phyloP scores from a whole-genome alignment of 805 yeast genomes.

The Lachancea lanzarotensis region DNA sequence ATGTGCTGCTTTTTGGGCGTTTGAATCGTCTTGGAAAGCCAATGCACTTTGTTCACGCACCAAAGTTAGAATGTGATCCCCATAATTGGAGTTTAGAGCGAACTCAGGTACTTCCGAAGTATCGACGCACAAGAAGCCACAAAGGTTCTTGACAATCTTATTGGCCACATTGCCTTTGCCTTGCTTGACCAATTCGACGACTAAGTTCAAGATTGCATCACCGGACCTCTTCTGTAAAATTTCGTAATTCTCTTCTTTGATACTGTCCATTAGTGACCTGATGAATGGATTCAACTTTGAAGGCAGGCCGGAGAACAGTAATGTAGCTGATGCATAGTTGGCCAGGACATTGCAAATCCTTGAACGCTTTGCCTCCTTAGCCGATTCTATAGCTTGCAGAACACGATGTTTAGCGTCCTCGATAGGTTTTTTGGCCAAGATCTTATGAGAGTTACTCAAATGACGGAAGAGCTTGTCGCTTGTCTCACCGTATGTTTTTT shows the following conservation, averaged over 20 bases:
- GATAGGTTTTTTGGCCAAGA: conserved; percentile 62
- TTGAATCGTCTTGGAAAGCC: conserved; percentile 54
- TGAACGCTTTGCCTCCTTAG: conserved; percentile 44
- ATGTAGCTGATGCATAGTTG: conserved; percentile 68
- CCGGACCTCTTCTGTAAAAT: conserved; percentile 71
- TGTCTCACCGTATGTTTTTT: conserved; percentile 55
- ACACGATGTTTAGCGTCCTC: conserved; percentile 76
- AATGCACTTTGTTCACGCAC: conserved; percentile 67
- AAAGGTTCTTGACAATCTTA: conserved; percentile 81
- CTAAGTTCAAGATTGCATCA: conserved; percentile 55
- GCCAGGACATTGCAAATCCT: conserved; percentile 61
- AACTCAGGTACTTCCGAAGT: conserved; percentile 95
- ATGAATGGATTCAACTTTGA: conserved; percentile 83
- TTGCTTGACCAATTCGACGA: conserved; percentile 47
- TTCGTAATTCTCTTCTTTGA: conserved; percentile 65
- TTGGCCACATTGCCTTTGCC: conserved; percentile 74
- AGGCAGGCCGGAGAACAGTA: conserved; percentile 61
- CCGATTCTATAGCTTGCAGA: conserved; percentile 58
- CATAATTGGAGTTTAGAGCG: conserved; percentile 49
- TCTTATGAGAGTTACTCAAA: conserved; percentile 62
- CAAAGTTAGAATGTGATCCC: conserved; percentile 60
- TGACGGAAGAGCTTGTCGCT: conserved; percentile 58
- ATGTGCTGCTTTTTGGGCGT: conserved; percentile 55
- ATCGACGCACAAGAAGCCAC: conserved; percentile 92
- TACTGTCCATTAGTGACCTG: conserved; percentile 84